phyloP scores from a whole-genome alignment of 2,329 filamentous ascomycete species.

The Plenodomus lindquistii region DNA sequence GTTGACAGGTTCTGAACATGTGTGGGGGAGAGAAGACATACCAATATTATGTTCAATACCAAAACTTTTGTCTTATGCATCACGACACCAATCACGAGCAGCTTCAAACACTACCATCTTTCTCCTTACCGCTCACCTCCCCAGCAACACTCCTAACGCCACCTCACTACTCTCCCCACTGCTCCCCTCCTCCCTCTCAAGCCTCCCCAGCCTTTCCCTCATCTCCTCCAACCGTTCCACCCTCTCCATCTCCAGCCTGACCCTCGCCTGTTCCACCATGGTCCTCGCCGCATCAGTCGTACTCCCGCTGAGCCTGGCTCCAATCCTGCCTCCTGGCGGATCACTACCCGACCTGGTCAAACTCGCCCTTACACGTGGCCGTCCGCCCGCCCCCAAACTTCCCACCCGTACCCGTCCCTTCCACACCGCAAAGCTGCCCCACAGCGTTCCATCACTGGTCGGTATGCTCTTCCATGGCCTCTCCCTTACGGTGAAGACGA shows the following conservation, averaged over 20 bases:
- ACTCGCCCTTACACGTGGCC: not conserved
- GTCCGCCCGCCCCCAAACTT: not conserved
- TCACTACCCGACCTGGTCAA: not conserved
- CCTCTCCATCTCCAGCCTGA: slow-evolving; percentile 46
- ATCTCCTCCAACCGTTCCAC: slow-evolving; percentile 23
- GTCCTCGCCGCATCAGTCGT: slow-evolving; percentile 24
- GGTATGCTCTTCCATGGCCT: slow-evolving; percentile 68
- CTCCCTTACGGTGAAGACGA: slow-evolving; percentile 70
- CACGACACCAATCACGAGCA: not conserved
- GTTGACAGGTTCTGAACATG: slow-evolving; percentile 14
- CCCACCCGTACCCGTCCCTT: not conserved
- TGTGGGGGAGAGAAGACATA: too few relatives aligned
- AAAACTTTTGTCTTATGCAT: not conserved
- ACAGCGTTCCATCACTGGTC: slow-evolving; percentile 48
- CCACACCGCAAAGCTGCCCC: slow-evolving; percentile 38
- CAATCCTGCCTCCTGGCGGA: not conserved
- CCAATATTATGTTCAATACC: not conserved
- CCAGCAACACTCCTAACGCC: slow-evolving; percentile 4
- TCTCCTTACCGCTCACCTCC: slow-evolving; percentile 1
- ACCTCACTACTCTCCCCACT: slow-evolving; percentile 1
- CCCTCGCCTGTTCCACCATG: slow-evolving; percentile 43
- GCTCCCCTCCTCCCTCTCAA: not conserved
- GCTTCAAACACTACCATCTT: not conserved
- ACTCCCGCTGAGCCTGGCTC: slow-evolving; percentile 22
- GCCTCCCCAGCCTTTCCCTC: not conserved